These are phyloP conservation scores for Eimeria tenella DNA, from an alignment of 169 alveolate species.

Conservation along the genomic window DNA sequence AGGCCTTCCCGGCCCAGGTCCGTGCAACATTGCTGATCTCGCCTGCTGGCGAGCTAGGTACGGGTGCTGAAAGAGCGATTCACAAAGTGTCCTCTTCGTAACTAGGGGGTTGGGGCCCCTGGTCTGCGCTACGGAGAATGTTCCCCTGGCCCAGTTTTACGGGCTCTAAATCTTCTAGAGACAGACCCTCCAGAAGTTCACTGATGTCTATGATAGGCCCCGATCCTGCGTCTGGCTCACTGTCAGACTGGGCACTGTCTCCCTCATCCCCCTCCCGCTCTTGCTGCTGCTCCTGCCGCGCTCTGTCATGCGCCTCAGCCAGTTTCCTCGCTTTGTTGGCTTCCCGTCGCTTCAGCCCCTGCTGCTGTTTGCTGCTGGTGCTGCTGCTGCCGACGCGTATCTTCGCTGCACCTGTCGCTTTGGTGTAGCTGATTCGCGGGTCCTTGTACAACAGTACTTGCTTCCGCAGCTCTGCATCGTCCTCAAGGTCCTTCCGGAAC, in stretches of 20 bases:
- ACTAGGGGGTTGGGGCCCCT: neutral
- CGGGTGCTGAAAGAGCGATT: neutral
- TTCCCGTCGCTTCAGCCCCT: neutral
- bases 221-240: neutral
- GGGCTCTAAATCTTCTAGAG: conserved; percentile 53
- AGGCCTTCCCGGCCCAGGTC: no score
- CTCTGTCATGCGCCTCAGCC: neutral
- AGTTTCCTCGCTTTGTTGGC: neutral
- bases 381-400: neutral
- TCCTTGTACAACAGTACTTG: conserved; percentile 75
- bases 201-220: conserved; percentile 43
- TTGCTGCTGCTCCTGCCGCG: neutral
- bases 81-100: neutral
- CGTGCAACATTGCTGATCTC: no score
- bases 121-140: neutral
- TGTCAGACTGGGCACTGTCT: conserved; percentile 22
- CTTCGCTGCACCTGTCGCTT: neutral
- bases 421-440: conserved; percentile 3
- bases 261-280: neutral
- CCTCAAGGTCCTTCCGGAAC: conserved; percentile 76
- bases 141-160: conserved; percentile 17
- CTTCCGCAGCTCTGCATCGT: conserved; percentile 73
- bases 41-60: no score
- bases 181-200: conserved; percentile 72
- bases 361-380: neutral